A percentile compares a stretch with the other conserved stretches of the same genome.
Evolutionary conservation across 345 rosid genomes (phyloP).

Genomic region (Lumnitzera racemosa): DNA sequence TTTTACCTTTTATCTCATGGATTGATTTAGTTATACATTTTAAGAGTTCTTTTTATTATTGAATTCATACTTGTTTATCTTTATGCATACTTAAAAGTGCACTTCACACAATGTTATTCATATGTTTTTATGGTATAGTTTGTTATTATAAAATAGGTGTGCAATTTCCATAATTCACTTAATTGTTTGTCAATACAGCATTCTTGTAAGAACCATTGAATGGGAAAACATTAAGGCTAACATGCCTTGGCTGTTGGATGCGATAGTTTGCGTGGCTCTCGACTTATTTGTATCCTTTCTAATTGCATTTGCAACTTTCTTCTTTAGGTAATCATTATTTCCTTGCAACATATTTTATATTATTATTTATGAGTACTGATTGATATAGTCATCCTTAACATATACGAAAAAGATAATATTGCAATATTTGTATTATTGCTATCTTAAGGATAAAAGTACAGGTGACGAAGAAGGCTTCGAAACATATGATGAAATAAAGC

Average conservation of each 20-base stretch:
- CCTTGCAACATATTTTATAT: not conserved
- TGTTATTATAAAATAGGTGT: no score
- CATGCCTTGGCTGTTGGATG: slow-evolving; percentile 93
- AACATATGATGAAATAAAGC: slow-evolving; percentile 37
- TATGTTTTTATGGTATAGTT: no score
- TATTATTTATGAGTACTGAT: not conserved
- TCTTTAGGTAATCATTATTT: no score
- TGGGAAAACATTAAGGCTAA: slow-evolving; percentile 81
- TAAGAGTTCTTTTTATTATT: no score
- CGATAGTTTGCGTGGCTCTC: slow-evolving; percentile 70
- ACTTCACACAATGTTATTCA: no score
- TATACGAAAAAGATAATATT: slow-evolving; percentile 47
- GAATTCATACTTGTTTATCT: no score
- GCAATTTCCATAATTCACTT: no score
- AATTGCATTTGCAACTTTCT: no score
- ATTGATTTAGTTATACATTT: no score
- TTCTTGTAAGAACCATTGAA: slow-evolving; percentile 69
- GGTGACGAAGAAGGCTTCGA: slow-evolving; percentile 24
- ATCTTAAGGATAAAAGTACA: slow-evolving; percentile 15
- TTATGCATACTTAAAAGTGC: no score
- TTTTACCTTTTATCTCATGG: no score
- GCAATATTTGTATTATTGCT: slow-evolving; percentile 81
- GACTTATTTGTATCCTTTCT: slow-evolving; percentile 87
- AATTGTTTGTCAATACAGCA: slow-evolving; percentile 29
- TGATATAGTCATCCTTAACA: slow-evolving; percentile 22